Evolutionary conservation across 225 moss, liverwort and hornwort genomes (phyloP).

Genomic region (Physcomitrellopsis africana): DNA sequence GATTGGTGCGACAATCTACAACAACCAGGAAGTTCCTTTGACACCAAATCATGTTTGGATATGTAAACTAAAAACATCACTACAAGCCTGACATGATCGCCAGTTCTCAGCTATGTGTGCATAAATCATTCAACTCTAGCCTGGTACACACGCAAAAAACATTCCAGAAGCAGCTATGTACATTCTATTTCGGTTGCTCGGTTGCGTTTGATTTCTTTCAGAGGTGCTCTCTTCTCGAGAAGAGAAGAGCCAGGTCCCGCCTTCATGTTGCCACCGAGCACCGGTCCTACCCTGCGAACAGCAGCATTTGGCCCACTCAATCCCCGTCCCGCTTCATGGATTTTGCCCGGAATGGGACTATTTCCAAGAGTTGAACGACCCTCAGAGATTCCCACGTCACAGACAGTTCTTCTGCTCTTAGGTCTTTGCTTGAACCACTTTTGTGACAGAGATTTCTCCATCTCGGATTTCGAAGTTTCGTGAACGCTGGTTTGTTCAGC

Average conservation of each 20-base stretch:
- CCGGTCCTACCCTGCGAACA: constrained; percentile 39
- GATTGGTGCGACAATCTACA: background rate
- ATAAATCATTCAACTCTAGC: background rate
- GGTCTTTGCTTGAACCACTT: constrained; percentile 71
- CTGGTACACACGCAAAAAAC: background rate
- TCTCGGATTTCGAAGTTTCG: constrained; percentile 34
- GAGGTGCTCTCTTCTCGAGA: constrained; percentile 47
- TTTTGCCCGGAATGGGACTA: constrained; percentile 37
- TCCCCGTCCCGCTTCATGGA: constrained; percentile 29
- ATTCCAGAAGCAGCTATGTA: constrained; percentile 10
- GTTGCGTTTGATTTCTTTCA: constrained; percentile 54
- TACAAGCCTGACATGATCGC: background rate
- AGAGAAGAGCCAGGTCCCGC: constrained; percentile 38
- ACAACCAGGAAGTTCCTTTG: background rate
- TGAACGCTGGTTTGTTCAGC: background rate
- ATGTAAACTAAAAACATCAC: background rate
- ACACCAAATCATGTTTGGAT: background rate
- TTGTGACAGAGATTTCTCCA: constrained; percentile 53
- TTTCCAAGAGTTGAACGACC: constrained; percentile 40
- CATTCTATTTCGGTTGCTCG: constrained; percentile 21
- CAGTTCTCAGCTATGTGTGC: background rate
- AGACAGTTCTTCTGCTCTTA: constrained; percentile 34
- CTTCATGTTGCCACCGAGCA: constrained; percentile 38
- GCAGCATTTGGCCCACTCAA: constrained; percentile 3
- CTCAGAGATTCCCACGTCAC: constrained; percentile 32